Base-by-base conservation (phyloP, 2,329 filamentous ascomycete species). In the Aspergillus calidoustus region DNA sequence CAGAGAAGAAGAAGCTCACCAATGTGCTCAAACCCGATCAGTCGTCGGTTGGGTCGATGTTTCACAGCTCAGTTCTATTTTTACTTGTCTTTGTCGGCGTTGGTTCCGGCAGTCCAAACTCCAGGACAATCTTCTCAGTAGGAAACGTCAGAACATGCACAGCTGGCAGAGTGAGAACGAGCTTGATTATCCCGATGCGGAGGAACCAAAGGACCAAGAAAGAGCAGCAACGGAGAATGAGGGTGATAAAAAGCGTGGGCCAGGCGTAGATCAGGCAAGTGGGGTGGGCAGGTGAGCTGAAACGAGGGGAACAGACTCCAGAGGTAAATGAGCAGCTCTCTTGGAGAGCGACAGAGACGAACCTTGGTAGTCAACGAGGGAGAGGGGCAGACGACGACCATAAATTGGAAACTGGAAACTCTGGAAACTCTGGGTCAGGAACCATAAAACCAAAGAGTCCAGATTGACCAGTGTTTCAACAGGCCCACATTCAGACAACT, bases 391-490 rank as follows among this genome's bases (percentile, higher is more conserved):
- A 41, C 4, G 34, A 17, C 34, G 13, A 41, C 34, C 34, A 11
- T 41, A 41, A 41, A 41, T 41, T 41, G 34, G 34, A 38, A 38
- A 38, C 34, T 38, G 34, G 7, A 41, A 41, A 15, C 34, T 38
- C 15, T 38, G 31, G 31, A 38, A 51, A 46, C 28, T 44, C 38
- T 53, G 53, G 59, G 47, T 53, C 53, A 57, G 53, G 54, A 57
- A 61, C 52, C 52, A 34, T 52, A 38, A 41, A 41, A 41, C 34
- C 11, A 15, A 15, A 41, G 34, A 41, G 11, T 41, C 34, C 34
- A 41, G 34, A 41, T 63, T 58, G 57, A 64, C 68, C 68, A 69
- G 68, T 65, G 68, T 70, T 69, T 70, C 67, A 69, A 62, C 59
- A 56, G 34, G 47, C 41, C 56, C 38, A 52, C 47, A 49, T 11